These are phyloP conservation scores for Euphorbia pulcherrima DNA, from an alignment of 345 rosid species.

Conservation along the genomic window DNA sequence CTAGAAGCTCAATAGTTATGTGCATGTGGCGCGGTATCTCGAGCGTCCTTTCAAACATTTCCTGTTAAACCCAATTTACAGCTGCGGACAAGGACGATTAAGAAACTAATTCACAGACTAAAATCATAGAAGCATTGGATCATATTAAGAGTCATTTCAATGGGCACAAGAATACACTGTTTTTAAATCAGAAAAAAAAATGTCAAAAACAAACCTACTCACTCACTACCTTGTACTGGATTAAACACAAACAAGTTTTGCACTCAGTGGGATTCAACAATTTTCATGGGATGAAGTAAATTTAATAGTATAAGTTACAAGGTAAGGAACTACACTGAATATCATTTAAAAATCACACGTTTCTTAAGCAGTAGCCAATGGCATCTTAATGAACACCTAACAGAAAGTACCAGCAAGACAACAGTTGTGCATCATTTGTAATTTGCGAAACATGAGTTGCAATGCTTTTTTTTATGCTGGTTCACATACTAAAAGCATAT, in stretches of 20 bases:
- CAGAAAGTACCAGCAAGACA: background rate
- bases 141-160: too few species aligned
- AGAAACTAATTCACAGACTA: too few species aligned
- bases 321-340: background rate
- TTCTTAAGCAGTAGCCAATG: background rate
- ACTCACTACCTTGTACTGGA: background rate
- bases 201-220: background rate
- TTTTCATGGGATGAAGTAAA: background rate
- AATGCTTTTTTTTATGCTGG: too few species aligned
- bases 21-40: too few species aligned
- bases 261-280: background rate
- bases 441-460: background rate
- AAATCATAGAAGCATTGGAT: too few species aligned
- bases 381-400: background rate
- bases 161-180: too few species aligned
- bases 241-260: background rate
- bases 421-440: background rate
- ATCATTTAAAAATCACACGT: background rate
- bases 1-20: too few species aligned
- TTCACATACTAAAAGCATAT: background rate
- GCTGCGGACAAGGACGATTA: too few species aligned
- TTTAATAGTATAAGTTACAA: too few species aligned
- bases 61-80: too few species aligned
- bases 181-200: too few species aligned
- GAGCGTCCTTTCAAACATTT: too few species aligned